Percentiles rank a stretch among this genome's conserved stretches.
phyloP scores from a whole-genome alignment of 768 basidiomycete species.

The Paxillus ammoniavirescens region DNA sequence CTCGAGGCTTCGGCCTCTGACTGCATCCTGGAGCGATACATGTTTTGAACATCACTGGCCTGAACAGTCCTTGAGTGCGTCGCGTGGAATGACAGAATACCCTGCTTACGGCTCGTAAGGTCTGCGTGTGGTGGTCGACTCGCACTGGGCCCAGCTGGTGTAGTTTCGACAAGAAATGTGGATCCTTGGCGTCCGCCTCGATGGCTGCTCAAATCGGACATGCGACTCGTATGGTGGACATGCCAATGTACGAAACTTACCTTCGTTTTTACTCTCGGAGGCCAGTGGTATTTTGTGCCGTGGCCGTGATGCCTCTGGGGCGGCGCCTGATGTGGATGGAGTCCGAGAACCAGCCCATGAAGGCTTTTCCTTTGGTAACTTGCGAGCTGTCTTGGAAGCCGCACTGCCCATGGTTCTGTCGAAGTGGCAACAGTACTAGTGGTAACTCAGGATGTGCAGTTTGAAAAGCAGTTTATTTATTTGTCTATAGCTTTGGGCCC shows the following conservation, averaged over 20 bases:
- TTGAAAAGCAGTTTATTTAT: conserved; percentile 16
- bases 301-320: conserved; percentile 7
- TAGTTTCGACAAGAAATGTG: conserved; percentile 67
- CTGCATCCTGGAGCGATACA: conserved; percentile 52
- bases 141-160: conserved; percentile 62
- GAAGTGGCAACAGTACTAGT: neutral
- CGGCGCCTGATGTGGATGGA: conserved; percentile 16
- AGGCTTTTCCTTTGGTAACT: conserved; percentile 50
- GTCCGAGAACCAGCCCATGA: conserved; percentile 49
- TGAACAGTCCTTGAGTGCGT: neutral
- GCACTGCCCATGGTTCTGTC: conserved; percentile 51
- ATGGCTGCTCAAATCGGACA: conserved; percentile 43
- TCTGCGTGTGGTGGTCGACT: conserved; percentile 64
- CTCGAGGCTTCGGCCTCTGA: conserved; percentile 57
- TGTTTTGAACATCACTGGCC: conserved; percentile 34
- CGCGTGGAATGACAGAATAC: neutral
- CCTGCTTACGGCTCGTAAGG: conserved; percentile 45
- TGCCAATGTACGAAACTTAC: conserved; percentile 26
- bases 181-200: conserved; percentile 64
- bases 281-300: conserved; percentile 33
- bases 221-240: neutral
- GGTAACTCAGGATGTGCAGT: neutral
- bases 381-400: conserved; percentile 59
- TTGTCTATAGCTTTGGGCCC: too few species aligned
- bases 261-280: conserved; percentile 52